Evolutionary conservation across 2,329 filamentous ascomycete species (phyloP), one percentile per base, ranked within the genome.

Genomic region (Tolypocladium ophioglossoides): DNA sequence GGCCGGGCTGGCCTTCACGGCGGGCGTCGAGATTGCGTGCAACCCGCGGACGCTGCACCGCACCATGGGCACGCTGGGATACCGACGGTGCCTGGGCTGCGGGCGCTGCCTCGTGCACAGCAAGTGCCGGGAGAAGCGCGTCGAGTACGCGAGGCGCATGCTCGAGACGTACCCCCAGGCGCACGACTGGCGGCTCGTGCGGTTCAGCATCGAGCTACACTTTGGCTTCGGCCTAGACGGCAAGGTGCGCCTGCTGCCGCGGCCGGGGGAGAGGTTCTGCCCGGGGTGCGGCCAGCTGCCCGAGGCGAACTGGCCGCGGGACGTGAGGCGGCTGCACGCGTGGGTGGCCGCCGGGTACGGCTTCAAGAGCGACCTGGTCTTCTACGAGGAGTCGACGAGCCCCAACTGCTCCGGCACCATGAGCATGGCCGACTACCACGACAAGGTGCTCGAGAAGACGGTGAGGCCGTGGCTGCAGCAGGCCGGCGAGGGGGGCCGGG

Each of bases 211-310:
- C 14, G 69, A 71, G 58, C 59, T 71, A 50, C 69, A 71, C 55
- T 71, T 71, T 58, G 69, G 67, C 2, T 70, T 71, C 55, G 69
- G 68, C 14, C 64, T 69, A 14, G 68, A 71, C 51, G 69, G 69
- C 46, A 64, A 61, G 54, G 64, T 71, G 62, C 64, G 69, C 3
- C 56, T 71, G 14, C 54, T 70, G 8, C 69, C 69, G 12, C 56
- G 66, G 32, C 54, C 65, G 12, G 69, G 69, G n/a, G 68, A 71
- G 61, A 61, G 59, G 41, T 60, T 63, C 41, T 71, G 69, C 35
- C 58, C 66, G 2, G 32, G 16, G 2, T 71, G 69, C 54, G 55
- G 40, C 32, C 51, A 52, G 49, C 47, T 24, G n/a, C 56, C 62
- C 11, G 65, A 64, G 16, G 57, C 59, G 11, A 59, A 57, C 18